Evolutionary conservation across 2,329 filamentous ascomycete genomes (phyloP).

Genomic region (Teratosphaeriaceae sp.): DNA sequence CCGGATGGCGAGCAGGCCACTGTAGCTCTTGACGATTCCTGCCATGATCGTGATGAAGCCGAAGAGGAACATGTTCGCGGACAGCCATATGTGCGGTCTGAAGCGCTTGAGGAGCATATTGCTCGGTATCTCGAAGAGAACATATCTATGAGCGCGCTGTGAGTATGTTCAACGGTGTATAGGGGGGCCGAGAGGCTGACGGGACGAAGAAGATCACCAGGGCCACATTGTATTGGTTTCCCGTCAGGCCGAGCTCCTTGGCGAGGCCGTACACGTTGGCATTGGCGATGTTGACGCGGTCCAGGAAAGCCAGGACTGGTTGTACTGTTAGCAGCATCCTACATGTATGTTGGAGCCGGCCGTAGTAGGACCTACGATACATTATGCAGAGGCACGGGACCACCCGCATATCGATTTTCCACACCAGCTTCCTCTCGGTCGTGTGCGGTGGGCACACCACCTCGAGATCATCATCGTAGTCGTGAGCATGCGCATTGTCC

Average conservation of each 20-base stretch:
- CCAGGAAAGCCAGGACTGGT: conserved; percentile 17
- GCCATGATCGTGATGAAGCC: conserved; percentile 69
- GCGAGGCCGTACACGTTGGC: conserved; percentile 47
- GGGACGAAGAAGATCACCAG: conserved; percentile 49
- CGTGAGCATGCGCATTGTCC: conserved; percentile 12
- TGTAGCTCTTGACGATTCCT: conserved; percentile 71
- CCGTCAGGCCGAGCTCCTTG: conserved; percentile 38
- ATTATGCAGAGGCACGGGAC: conserved; percentile 46
- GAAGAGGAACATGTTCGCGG: conserved; percentile 75
- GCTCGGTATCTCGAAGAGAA: conserved; percentile 48
- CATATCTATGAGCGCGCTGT: conserved; percentile 22
- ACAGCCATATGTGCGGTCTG: conserved; percentile 45
- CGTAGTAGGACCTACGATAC: conserved; percentile 30
- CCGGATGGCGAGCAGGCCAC: conserved; percentile 65
- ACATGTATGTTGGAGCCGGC: background rate
- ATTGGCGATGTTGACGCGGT: conserved; percentile 47
- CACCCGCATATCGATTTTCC: conserved; percentile 42
- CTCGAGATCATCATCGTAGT: conserved; percentile 33
- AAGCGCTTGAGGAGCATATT: conserved; percentile 48
- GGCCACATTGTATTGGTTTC: conserved; percentile 44
- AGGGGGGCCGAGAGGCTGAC: background rate
- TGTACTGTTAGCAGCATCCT: no score
- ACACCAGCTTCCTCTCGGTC: conserved; percentile 40
- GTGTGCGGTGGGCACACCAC: conserved; percentile 43
- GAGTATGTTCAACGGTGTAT: conserved; percentile 18